Conservation (phyloP, 352 stramenopile species). For the Thraustochytrium sp. region DNA sequence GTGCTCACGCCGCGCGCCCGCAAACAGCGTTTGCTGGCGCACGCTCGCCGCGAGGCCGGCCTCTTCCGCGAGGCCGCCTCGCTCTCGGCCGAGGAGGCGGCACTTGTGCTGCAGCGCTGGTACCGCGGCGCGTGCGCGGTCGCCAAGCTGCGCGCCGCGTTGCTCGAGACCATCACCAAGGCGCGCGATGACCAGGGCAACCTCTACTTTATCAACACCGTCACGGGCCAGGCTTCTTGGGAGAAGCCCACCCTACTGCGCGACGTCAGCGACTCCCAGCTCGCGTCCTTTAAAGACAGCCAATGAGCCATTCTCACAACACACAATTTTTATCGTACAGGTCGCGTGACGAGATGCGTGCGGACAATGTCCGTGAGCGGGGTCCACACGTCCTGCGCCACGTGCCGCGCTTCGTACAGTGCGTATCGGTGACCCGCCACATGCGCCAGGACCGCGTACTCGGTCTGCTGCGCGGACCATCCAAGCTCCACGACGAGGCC, state of each 20-base stretch:
- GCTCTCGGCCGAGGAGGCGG: background rate
- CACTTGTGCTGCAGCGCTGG: background rate
- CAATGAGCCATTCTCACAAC: no score
- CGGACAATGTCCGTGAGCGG: background rate
- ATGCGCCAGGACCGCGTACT: conserved; percentile 15
- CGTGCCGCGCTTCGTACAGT: background rate
- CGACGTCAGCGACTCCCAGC: background rate
- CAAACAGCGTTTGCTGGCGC: background rate
- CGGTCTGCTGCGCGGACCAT: background rate
- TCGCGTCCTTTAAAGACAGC: background rate
- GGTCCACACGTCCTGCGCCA: background rate
- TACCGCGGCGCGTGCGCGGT: background rate
- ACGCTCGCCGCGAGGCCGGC: background rate
- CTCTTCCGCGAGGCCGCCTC: background rate
- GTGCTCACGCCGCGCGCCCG: background rate
- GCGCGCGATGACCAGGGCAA: conserved; percentile 2
- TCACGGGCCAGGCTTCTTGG: background rate
- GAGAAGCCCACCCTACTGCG: background rate
- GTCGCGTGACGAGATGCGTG: background rate
- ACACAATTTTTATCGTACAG: no score
- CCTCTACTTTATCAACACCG: conserved; percentile 24
- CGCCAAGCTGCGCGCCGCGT: background rate
- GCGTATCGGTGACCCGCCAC: background rate
- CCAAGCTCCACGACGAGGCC: conserved; percentile 43
- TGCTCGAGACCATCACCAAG: background rate